phyloP scores from a whole-genome alignment of 768 basidiomycete species.

The Lepiota venenata region DNA sequence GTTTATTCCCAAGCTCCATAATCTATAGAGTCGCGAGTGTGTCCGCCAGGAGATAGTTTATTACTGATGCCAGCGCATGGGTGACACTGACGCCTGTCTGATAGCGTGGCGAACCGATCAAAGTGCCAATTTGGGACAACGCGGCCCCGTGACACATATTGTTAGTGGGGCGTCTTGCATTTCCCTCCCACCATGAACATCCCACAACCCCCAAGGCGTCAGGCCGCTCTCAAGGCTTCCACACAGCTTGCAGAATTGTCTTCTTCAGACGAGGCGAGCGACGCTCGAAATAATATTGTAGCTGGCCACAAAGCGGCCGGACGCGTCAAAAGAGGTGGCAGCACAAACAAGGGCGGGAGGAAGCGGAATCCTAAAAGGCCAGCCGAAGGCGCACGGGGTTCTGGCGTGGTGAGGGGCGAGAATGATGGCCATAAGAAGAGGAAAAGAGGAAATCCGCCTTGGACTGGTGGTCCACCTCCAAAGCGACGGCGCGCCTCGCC shows the following conservation, averaged over 20 bases:
- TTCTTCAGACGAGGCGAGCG: neutral
- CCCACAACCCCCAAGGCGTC: constrained; percentile 1
- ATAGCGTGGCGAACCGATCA: too few relatives aligned
- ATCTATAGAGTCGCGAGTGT: too few relatives aligned
- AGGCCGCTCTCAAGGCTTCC: constrained; percentile 6
- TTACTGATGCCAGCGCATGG: too few relatives aligned
- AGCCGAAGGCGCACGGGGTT: neutral
- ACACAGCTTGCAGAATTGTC: constrained; percentile 4
- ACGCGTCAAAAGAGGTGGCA: neutral
- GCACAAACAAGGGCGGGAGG: neutral
- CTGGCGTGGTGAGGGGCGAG: neutral
- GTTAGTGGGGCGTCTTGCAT: neutral
- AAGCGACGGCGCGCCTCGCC: constrained; percentile 4
- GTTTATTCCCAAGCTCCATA: too few relatives aligned
- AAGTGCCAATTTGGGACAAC: too few relatives aligned
- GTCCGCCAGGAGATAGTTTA: too few relatives aligned
- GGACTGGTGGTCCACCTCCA: neutral
- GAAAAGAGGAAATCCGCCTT: neutral
- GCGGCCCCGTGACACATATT: constrained; percentile 1
- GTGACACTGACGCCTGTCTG: too few relatives aligned
- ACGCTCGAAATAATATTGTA: neutral
- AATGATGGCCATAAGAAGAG: neutral
- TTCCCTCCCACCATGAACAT: constrained; percentile 1
- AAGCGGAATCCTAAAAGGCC: neutral
- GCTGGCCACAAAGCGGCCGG: neutral